Percentiles rank a stretch among this genome's conserved stretches.
Evolutionary conservation across 495 filamentous ascomycete genomes (phyloP).

Genomic region (Astrothelium subdiscretum): DNA sequence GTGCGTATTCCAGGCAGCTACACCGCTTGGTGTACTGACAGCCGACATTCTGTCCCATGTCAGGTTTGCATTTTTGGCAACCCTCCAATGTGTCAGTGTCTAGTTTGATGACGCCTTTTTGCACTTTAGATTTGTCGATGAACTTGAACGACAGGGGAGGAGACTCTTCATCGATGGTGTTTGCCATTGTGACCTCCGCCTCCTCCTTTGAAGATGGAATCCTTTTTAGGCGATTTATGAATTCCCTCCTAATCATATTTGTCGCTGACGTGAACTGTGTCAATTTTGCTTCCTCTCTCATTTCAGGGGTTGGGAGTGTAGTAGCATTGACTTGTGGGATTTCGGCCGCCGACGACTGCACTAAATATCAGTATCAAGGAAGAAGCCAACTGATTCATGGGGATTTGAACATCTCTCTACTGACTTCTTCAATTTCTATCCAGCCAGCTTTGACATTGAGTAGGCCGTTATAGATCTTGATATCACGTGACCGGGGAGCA

Average conservation of each 20-base stretch:
- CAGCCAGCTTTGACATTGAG: constrained; percentile 20
- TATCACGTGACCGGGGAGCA: not conserved
- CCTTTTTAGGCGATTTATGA: constrained; percentile 15
- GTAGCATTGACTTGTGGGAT: constrained; percentile 10
- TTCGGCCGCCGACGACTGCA: constrained; percentile 1
- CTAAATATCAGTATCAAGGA: not conserved
- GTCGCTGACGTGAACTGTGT: constrained; percentile 11
- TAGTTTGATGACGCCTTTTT: constrained; percentile 22
- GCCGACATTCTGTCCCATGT: constrained; percentile 30
- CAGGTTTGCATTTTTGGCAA: constrained; percentile 23
- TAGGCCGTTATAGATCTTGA: constrained; percentile 24
- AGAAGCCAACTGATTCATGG: not conserved
- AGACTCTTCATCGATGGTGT: constrained; percentile 20
- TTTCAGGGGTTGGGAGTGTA: constrained; percentile 22
- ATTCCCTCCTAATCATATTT: constrained; percentile 19
- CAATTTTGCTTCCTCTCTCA: constrained; percentile 16
- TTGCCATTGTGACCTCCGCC: constrained; percentile 14
- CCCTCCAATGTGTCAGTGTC: constrained; percentile 21
- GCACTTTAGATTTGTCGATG: constrained; percentile 21
- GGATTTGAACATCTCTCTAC: not conserved
- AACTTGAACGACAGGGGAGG: constrained; percentile 29
- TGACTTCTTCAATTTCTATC: constrained; percentile 16
- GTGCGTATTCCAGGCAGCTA: constrained; percentile 29
- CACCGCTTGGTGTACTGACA: constrained; percentile 29
- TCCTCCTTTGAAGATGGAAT: constrained; percentile 3